Evolutionary conservation across 345 rosid species (phyloP), one percentile per base, ranked within the genome.

Genomic region (Dipteronia sinensis): DNA sequence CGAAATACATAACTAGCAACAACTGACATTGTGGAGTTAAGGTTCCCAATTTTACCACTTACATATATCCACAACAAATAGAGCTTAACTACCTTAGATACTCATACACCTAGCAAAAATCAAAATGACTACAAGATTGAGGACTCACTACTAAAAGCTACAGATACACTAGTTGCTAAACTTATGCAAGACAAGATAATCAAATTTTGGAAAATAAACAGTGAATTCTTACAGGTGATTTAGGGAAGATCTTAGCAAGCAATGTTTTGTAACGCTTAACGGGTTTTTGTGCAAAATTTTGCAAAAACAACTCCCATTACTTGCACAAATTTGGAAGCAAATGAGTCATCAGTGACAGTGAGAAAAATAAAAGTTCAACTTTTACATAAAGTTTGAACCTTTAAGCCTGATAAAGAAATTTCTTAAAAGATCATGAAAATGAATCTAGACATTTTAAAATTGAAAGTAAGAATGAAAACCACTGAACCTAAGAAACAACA

Each of bases 261-360:
- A 96, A 77, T 63, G 94, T 96, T 86, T 92, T 96, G 85, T 96
- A 96, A 51, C 98, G 94, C 86, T 96, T 96, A 25, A 96, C 99
- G 2, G 99, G 98, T 83, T n/a, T n/a, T n/a, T 62, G 99, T 98
- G 78, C 92, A 91, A 74, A 96, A 78, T 77, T 90, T 92, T 88
- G 97, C 84, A 22, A 98, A 96, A 82, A 96, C 88, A 81, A 90
- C 68, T 62, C 99, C 98, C 99, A 96, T 96, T 59, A 85, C 82
- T 93, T 90, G 85, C 78, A 77, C 67, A 73, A 42, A 22, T 69
- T 61, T 72, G 76, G 76, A 58, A 49, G 34, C n/a, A 56, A 23
- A 56, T 46, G 44, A 77, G 55, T 46, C 38, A 59, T 29, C 58
- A 10, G 65, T 62, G 76, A n/a, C n/a, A n/a, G n/a, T n/a, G n/a